A percentile compares a stretch with the other conserved stretches of the same genome.
Evolutionary conservation across 345 rosid genomes (phyloP).

Genomic region (Diplotaxis tenuifolia): DNA sequence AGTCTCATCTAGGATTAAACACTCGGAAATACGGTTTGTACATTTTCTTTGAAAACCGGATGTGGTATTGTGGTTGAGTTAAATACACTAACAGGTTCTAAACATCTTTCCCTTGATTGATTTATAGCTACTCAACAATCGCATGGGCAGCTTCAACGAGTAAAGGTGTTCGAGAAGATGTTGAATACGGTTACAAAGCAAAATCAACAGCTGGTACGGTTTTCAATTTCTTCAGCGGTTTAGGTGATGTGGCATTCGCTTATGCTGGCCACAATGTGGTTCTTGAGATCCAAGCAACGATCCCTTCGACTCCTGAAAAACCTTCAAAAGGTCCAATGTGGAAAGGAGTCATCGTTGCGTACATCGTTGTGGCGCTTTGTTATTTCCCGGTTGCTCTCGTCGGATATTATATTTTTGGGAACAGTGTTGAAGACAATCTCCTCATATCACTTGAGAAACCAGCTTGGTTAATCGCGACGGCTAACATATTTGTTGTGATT

Average conservation of each 20-base stretch:
- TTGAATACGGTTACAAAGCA: slow-evolving; percentile 53
- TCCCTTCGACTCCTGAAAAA: slow-evolving; percentile 81
- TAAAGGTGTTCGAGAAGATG: slow-evolving; percentile 53
- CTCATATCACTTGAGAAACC: slow-evolving; percentile 69
- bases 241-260: slow-evolving; percentile 85
- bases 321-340: slow-evolving; percentile 89
- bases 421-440: slow-evolving; percentile 58
- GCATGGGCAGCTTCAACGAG: slow-evolving; percentile 67
- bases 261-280: slow-evolving; percentile 86
- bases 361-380: slow-evolving; percentile 68
- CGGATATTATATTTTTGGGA: slow-evolving; percentile 67
- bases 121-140: slow-evolving; percentile 67
- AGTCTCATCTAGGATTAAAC: not conserved
- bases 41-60: not conserved
- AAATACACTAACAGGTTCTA: not conserved
- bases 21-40: not conserved
- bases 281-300: slow-evolving; percentile 85
- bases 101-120: not conserved
- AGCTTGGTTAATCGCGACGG: slow-evolving; percentile 59
- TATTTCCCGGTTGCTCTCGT: slow-evolving; percentile 78
- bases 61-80: not conserved
- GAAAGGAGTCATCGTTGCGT: slow-evolving; percentile 74
- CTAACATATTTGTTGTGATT: slow-evolving; percentile 68
- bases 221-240: slow-evolving; percentile 63
- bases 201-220: slow-evolving; percentile 45